These are phyloP conservation scores for Heterobasidion occidentale DNA, from an alignment of 1,284 basidiomycete species.

Conservation along the genomic window DNA sequence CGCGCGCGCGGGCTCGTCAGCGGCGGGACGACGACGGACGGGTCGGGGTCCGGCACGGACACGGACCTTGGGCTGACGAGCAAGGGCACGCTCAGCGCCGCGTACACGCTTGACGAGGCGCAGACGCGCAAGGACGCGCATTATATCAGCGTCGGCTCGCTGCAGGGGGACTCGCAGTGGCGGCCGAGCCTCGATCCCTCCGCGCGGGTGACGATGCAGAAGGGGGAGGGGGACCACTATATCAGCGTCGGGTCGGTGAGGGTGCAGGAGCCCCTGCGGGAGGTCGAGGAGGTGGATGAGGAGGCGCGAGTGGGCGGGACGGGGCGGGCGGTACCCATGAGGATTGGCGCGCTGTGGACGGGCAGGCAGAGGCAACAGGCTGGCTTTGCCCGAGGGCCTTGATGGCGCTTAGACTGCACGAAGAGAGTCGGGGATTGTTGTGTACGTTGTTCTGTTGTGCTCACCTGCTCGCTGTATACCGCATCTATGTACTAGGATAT, in stretches of 20 bases:
- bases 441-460: not conserved
- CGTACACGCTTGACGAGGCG: not conserved
- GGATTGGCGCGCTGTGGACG: not conserved
- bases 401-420: too few species aligned
- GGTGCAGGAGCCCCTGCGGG: not conserved
- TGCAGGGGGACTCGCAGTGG: constrained; percentile 4
- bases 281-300: not conserved
- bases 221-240: not conserved
- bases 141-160: constrained; percentile 5
- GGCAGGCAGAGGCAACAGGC: not conserved
- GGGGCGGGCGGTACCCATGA: not conserved
- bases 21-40: not conserved
- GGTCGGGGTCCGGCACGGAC: not conserved
- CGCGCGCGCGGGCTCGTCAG: not conserved
- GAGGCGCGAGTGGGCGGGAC: not conserved
- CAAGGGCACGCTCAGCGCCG: not conserved
- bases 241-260: constrained; percentile 3
- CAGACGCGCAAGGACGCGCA: not conserved
- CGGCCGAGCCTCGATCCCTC: not conserved
- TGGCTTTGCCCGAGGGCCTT: too few species aligned
- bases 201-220: not conserved
- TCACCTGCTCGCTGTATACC: not conserved
- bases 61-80: not conserved
- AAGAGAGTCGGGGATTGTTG: too few species aligned
- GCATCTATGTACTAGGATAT: not conserved